Base-by-base conservation (phyloP, 164 flowering plant genomes). In the Chimonanthus praecox region DNA sequence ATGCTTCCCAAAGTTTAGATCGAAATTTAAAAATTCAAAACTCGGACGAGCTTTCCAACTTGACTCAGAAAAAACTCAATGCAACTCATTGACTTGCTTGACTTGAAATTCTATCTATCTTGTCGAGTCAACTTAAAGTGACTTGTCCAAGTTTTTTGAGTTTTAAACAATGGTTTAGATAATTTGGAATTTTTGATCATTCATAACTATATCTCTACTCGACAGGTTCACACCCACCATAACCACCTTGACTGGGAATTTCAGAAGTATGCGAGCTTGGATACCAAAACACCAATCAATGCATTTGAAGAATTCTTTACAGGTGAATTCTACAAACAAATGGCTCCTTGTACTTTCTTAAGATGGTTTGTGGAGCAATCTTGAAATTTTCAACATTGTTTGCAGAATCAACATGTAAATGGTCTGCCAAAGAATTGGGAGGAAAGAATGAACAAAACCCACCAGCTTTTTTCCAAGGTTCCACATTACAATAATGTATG, bases 171-270 rank as follows among this genome's bases (percentile, higher is more conserved):
- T 33, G 33, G 33, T 33, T 33, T 33, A 33, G 33, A 33, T 33
- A 33, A 33, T 33, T 33, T 33, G 33, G 33, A 33, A 54, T 54
- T 54, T 54, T 54, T 6, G 6, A 11, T 0, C 16, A 8, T 7
- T 58, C 44, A 20, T 5, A 58, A 46, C 47, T 58, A 11, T 64
- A 8, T 78, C 50, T 49, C 43, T 64, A 47, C 7, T 70, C 47
- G 16, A 64, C 82, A 92, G 99, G 64, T 92, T 90, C 77, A 77
- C 75, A 78, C 92, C 98, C 49, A 94, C 97, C 3, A 75, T 91
- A 72, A 74, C 88, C 49, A 91, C 95, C 2, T 92, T 90, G 87
- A 85, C 92, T 4, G 98, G 97, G 77, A 88, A 90, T 71, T 83
- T 84, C 80, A 82, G 97, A 80, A 89, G 90, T 82, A 88, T 91